phyloP scores from a whole-genome alignment of 2,329 filamentous ascomycete species.

The Venturia pyrina region DNA sequence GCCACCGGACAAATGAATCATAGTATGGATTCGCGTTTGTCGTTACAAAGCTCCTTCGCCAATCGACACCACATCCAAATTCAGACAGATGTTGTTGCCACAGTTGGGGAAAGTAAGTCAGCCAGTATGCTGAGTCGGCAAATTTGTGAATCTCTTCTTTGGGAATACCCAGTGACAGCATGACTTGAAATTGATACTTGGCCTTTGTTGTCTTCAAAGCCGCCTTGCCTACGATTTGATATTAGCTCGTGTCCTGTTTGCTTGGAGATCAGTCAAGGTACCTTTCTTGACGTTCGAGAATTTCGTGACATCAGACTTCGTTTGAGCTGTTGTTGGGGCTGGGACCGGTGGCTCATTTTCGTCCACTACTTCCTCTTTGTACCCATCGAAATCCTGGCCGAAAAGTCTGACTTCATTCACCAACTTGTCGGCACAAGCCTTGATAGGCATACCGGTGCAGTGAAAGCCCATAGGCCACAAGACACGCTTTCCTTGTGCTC shows the following conservation, averaged over 20 bases:
- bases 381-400: conserved; percentile 73
- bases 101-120: conserved; percentile 80
- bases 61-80: conserved; percentile 82
- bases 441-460: conserved; percentile 96
- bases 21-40: conserved; percentile 97
- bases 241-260: not conserved
- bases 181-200: conserved; percentile 95
- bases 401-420: conserved; percentile 82
- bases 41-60: conserved; percentile 85
- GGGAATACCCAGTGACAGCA: conserved; percentile 82
- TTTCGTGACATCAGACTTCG: conserved; percentile 78
- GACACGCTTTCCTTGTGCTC: conserved; percentile 81
- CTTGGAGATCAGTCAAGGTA: not conserved
- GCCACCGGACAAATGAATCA: conserved; percentile 91
- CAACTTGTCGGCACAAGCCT: conserved; percentile 93
- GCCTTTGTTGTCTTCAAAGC: conserved; percentile 81
- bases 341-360: conserved; percentile 41
- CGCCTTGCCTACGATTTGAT: conserved; percentile 51
- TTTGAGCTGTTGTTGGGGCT: conserved; percentile 51
- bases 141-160: conserved; percentile 86
- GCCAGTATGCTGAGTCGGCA: conserved; percentile 83
- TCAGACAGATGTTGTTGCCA: conserved; percentile 70
- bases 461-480: conserved; percentile 93
- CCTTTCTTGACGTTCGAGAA: conserved; percentile 79
- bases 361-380: conserved; percentile 47